These are phyloP conservation scores for Pisolithus albus DNA, from an alignment of 768 basidiomycete genomes.

Conservation along the genomic window DNA sequence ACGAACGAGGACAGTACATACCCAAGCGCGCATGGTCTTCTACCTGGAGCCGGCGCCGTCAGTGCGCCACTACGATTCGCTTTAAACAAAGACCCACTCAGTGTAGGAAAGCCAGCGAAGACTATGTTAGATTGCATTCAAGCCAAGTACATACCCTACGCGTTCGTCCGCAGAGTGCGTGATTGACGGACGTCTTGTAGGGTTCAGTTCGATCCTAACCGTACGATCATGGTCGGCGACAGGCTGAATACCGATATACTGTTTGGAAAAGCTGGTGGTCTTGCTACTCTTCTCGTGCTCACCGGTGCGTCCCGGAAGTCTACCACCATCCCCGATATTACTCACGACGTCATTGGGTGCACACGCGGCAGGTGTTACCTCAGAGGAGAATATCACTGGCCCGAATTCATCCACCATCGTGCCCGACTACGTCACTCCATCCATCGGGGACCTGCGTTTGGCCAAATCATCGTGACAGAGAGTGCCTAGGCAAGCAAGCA, in stretches of 20 bases:
- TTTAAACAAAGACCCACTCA: conserved; percentile 60
- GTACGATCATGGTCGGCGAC: conserved; percentile 95
- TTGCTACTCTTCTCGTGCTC: conserved; percentile 83
- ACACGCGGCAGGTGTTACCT: conserved; percentile 58
- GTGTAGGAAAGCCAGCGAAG: conserved; percentile 85
- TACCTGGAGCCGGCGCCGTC: conserved; percentile 83
- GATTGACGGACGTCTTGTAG: conserved; percentile 34
- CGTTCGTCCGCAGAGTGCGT: not conserved
- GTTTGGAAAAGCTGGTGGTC: conserved; percentile 83
- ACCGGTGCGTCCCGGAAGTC: conserved; percentile 54
- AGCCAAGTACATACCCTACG: conserved; percentile 44
- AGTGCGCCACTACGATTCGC: conserved; percentile 77
- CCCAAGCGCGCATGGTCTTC: conserved; percentile 62
- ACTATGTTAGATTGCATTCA: conserved; percentile 93
- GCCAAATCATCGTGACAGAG: conserved; percentile 17
- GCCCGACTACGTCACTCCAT: conserved; percentile 75
- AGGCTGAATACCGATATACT: conserved; percentile 92
- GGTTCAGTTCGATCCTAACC: conserved; percentile 76
- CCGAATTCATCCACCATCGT: conserved; percentile 62
- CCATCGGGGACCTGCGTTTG: conserved; percentile 73
- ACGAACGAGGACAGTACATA: conserved; percentile 94
- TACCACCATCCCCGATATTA: not conserved
- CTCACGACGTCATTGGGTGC: not conserved
- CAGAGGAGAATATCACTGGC: conserved; percentile 65
- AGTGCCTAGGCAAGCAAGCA: not conserved